phyloP scores from a whole-genome alignment of 2,329 filamentous ascomycete species.

The Stromatinia cepivora region DNA sequence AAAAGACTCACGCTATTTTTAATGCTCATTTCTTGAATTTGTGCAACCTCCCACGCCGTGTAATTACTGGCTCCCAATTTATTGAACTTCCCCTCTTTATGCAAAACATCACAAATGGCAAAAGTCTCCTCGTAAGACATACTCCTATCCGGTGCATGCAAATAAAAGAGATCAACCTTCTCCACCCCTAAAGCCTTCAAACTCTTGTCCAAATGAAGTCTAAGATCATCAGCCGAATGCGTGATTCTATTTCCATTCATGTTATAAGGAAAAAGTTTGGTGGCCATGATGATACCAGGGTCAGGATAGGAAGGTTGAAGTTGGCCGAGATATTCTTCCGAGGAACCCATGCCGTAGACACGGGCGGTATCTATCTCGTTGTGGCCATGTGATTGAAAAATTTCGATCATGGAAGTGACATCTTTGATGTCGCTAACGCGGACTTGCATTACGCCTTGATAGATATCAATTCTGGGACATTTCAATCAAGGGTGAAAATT shows the following conservation, averaged over 20 bases:
- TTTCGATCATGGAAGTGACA: conserved; percentile 60
- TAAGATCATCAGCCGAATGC: conserved; percentile 54
- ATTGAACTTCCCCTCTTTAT: conserved; percentile 41
- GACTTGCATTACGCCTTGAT: conserved; percentile 34
- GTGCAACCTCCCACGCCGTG: conserved; percentile 44
- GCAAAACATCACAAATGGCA: conserved; percentile 39
- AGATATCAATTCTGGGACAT: neutral
- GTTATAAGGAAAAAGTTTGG: conserved; percentile 47
- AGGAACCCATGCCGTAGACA: conserved; percentile 61
- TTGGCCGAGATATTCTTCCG: conserved; percentile 61
- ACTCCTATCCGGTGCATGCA: conserved; percentile 37
- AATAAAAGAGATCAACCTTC: conserved; percentile 40
- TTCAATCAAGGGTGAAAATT: neutral
- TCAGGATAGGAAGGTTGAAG: conserved; percentile 58
- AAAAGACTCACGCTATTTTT: conserved; percentile 31
- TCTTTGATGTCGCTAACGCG: conserved; percentile 46
- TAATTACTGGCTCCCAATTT: conserved; percentile 63
- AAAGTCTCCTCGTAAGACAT: conserved; percentile 39
- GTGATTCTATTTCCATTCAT: conserved; percentile 24
- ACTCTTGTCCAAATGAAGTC: conserved; percentile 50
- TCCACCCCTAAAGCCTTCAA: conserved; percentile 56
- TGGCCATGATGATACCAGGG: conserved; percentile 61
- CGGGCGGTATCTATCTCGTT: conserved; percentile 70
- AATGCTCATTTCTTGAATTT: conserved; percentile 40
- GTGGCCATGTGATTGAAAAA: conserved; percentile 65